Percentiles rank a stretch among this genome's conserved stretches.
phyloP scores from a whole-genome alignment of 1,284 basidiomycete species.

The Mycena sp. region DNA sequence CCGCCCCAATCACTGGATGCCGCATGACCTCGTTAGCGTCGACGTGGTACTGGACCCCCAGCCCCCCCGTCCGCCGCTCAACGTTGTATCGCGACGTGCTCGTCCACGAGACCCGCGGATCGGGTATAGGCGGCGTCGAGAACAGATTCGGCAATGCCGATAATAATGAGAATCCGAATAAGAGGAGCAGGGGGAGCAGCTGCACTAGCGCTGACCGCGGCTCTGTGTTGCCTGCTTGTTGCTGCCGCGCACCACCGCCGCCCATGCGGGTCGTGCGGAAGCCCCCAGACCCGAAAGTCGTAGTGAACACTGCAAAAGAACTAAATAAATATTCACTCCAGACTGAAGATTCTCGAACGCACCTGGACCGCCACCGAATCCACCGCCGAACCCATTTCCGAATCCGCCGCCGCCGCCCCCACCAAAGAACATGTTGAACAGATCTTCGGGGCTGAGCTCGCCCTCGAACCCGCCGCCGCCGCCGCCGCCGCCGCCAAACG shows the following conservation, averaged over 20 bases:
- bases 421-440: slow-evolving; percentile 99
- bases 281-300: slow-evolving; percentile 80
- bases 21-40: slow-evolving; percentile 81
- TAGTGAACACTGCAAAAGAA: slow-evolving; percentile 67
- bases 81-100: slow-evolving; percentile 66
- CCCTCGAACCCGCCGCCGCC: slow-evolving; percentile 74
- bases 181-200: slow-evolving; percentile 86
- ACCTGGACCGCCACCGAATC: slow-evolving; percentile 26
- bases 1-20: slow-evolving; percentile 81
- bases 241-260: slow-evolving; percentile 36
- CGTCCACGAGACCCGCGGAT: slow-evolving; percentile 85
- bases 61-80: slow-evolving; percentile 71
- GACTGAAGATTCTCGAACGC: slow-evolving; percentile 3
- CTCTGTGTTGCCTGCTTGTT: slow-evolving; percentile 48
- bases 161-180: slow-evolving; percentile 87
- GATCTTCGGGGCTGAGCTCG: slow-evolving; percentile 93
- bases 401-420: slow-evolving; percentile 68
- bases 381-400: slow-evolving; percentile 22
- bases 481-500: slow-evolving; percentile 59
- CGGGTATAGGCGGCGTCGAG: slow-evolving; percentile 69
- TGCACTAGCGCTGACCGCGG: slow-evolving; percentile 82
- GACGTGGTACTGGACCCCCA: slow-evolving; percentile 88
- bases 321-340: slow-evolving; percentile 1
- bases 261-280: slow-evolving; percentile 74
- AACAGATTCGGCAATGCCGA: slow-evolving; percentile 87